Evolutionary conservation across 1,284 basidiomycete species (phyloP), one percentile per base, ranked within the genome.

Genomic region (Neonothopanus nambi): DNA sequence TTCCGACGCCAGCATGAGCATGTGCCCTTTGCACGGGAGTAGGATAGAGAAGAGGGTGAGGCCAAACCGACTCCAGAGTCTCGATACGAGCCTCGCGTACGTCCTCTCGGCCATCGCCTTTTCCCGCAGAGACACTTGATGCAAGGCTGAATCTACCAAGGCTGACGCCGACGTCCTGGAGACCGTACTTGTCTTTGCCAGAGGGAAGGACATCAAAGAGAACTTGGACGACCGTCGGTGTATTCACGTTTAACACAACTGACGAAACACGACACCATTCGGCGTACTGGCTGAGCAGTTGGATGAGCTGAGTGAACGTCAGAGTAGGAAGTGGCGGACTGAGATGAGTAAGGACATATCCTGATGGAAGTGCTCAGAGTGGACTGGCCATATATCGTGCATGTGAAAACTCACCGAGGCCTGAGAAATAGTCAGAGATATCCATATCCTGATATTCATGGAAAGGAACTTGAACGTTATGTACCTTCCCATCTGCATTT

Each of bases 221-320:
- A 23, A 57, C 33, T 42, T 60, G 59, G 26, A 60, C 59, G n/a
- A 60, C 59, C 6, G 59, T 60, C n/a, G 59, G 59, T n/a, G 59
- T 56, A 35, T 61, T 61, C 43, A 55, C 51, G n/a, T 39, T 39
- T 9, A 58, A 52, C 20, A 52, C 33, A 20, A 40, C 15, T 3
- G 57, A 43, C 24, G 59, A 58, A 23, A 57, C 47, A 5, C 57
- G 57, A 44, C 52, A 59, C 55, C 57, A 57, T 50, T 57, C 57
- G 12, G 59, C 57, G 40, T 59, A 59, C 11, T 24, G 42, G 18
- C 54, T 56, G 35, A 55, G 46, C 5, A 45, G 39, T 38, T 44
- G 45, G 26, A 57, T 37, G 26, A 55, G 46, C 45, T 51, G 35
- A 33, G 35, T 46, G 36, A 58, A 52, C n/a, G 54, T 45, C 2